Evolutionary conservation across 2,329 filamentous ascomycete species (phyloP).

Genomic region (Corniculantispora saksenae): DNA sequence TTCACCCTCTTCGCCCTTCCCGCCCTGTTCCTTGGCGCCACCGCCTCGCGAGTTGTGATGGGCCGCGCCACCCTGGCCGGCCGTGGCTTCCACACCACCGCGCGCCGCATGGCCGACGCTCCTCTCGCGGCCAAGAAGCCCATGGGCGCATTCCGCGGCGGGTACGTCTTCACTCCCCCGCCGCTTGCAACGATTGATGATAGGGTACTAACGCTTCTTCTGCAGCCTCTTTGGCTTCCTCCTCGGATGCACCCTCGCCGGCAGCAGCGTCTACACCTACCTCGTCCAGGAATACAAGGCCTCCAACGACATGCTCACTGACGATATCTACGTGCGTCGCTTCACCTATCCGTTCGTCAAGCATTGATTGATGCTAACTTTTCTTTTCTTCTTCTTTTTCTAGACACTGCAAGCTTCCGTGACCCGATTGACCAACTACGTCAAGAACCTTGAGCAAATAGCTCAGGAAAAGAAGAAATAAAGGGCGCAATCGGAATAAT

Average conservation of each 20-base stretch:
- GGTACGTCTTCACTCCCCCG: constrained; percentile 44
- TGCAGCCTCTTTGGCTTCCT: constrained; percentile 87
- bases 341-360: background rate
- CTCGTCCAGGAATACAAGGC: constrained; percentile 90
- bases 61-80: constrained; percentile 40
- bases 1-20: no score
- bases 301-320: constrained; percentile 87
- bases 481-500: constrained; percentile 16
- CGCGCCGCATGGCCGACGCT: constrained; percentile 46
- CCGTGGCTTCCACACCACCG: constrained; percentile 52
- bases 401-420: constrained; percentile 87
- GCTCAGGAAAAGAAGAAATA: constrained; percentile 73
- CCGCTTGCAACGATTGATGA: background rate
- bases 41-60: constrained; percentile 46
- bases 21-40: background rate
- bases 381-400: no score
- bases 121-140: constrained; percentile 59
- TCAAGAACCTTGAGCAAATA: constrained; percentile 79
- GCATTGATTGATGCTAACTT: constrained; percentile 3
- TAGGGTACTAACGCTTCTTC: background rate
- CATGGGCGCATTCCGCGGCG: constrained; percentile 62
- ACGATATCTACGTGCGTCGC: constrained; percentile 88
- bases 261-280: constrained; percentile 86
- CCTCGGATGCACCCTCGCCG: constrained; percentile 76
- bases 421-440: constrained; percentile 80